Evolutionary conservation across 345 rosid species (phyloP), one percentile per base, ranked within the genome.

Genomic region (Isatis tinctoria): DNA sequence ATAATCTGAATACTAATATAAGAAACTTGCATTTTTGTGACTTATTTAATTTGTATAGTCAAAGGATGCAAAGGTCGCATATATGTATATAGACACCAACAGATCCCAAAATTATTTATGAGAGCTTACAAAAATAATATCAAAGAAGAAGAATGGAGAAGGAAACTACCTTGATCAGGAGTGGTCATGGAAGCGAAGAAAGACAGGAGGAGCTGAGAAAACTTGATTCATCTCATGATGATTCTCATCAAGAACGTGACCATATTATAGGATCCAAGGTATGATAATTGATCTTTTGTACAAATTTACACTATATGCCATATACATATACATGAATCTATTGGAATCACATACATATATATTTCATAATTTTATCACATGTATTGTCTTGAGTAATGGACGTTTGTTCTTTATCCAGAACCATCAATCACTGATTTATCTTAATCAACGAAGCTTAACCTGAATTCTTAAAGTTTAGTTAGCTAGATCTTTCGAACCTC

Each of bases 241-340:
- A 81, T 63, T 48, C 68, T 72, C 63, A 58, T 66, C 70, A 79
- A 64, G 64, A 60, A 52, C 58, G 77, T 67, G 80, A 80, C 44
- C 82, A 72, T 54, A 56, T 52, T 69, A 57, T 35, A 63, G 62
- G 74, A 69, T 67, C 70, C 53, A 82, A 85, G 90, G 87, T 81
- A 20, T 58, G 32, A 20, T 49, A 12, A 36, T 12, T 52, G 10
- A 11, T 8, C 7, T 14, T n/a, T 43, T 32, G 4, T 32, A 3
- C 10, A 33, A 5, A 6, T 40, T 32, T 22, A 10, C 17, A 0
- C 13, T 60, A 61, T 3, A 28, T 24, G 16, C 1, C 37, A 49
- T n/a, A n/a, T 48, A 18, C 10, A 65, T 36, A 36, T 47, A 43
- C 43, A 58, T 30, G 48, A 49, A 39, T 22, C 59, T 68, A 41